A percentile compares a stretch with the other conserved stretches of the same genome.
phyloP scores from a whole-genome alignment of 768 basidiomycete species.

The Artomyces pyxidatus region DNA sequence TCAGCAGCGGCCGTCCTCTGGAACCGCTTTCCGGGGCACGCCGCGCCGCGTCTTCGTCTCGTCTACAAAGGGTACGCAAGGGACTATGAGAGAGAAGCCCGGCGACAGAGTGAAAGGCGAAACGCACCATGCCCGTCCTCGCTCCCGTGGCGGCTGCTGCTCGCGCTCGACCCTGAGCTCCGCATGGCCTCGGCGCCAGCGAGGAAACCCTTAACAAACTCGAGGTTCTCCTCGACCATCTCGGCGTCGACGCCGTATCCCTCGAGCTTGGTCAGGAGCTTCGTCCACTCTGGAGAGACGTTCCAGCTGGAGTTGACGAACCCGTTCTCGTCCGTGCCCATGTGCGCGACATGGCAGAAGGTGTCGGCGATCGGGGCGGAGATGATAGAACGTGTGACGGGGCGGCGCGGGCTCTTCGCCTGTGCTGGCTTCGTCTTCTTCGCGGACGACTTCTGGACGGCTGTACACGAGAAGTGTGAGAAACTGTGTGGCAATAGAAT shows the following conservation, averaged over 20 bases:
- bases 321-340: constrained; percentile 46
- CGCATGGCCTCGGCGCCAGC: constrained; percentile 18
- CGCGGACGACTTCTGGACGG: constrained; percentile 25
- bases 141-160: constrained; percentile 1
- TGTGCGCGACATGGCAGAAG: constrained; percentile 60
- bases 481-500: too few species aligned
- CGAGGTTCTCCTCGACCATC: constrained; percentile 23
- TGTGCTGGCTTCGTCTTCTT: constrained; percentile 5
- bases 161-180: not conserved
- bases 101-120: too few species aligned
- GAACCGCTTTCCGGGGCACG: not conserved
- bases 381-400: constrained; percentile 37
- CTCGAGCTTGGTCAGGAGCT: constrained; percentile 32
- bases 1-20: too few species aligned
- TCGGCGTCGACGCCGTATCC: constrained; percentile 29
- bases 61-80: too few species aligned
- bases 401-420: constrained; percentile 10
- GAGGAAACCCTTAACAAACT: constrained; percentile 27
- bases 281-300: constrained; percentile 46
- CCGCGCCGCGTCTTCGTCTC: too few species aligned
- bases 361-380: constrained; percentile 51
- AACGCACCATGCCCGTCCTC: too few species aligned
- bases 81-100: too few species aligned
- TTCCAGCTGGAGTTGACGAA: constrained; percentile 45
- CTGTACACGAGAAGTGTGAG: constrained; percentile 4